These are phyloP conservation scores for Aspergillus niger DNA, from an alignment of 2,329 filamentous ascomycete genomes.

Conservation along the genomic window DNA sequence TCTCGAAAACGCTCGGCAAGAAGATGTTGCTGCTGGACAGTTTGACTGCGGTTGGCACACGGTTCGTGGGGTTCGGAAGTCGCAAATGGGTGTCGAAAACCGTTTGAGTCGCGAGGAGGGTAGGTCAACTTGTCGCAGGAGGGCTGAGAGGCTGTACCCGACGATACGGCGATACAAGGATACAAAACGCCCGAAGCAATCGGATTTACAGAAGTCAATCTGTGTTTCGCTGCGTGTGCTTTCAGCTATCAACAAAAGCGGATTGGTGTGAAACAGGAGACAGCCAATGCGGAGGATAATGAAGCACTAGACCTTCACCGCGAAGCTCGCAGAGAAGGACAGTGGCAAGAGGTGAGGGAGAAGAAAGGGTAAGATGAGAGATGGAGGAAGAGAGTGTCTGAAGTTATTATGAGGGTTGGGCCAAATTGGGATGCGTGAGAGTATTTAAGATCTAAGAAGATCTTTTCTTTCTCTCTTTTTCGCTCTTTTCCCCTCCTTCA, in stretches of 20 bases:
- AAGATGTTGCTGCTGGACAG: conserved; percentile 15
- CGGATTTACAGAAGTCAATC: conserved; percentile 22
- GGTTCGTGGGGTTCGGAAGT: conserved; percentile 1
- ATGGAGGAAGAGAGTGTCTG: conserved; percentile 1
- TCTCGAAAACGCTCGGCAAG: conserved; percentile 5
- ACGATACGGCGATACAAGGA: conserved; percentile 21
- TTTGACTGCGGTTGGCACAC: conserved; percentile 15
- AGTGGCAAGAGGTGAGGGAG: neutral
- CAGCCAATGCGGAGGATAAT: conserved; percentile 9
- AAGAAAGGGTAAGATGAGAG: neutral
- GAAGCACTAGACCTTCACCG: conserved; percentile 4
- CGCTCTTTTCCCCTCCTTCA: conserved; percentile 7
- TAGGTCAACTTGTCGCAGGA: conserved; percentile 6
- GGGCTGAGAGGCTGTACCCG: conserved; percentile 2
- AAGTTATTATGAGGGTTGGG: neutral
- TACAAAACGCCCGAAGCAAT: conserved; percentile 16
- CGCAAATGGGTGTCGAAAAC: conserved; percentile 16
- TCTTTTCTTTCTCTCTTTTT: conserved; percentile 5
- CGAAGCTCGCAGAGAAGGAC: neutral
- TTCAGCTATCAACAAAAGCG: conserved; percentile 21
- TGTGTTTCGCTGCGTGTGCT: conserved; percentile 18
- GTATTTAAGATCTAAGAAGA: conserved; percentile 11
- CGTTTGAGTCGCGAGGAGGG: conserved; percentile 11
- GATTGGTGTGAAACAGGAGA: conserved; percentile 9
- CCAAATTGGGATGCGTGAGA: conserved; percentile 9